Base-by-base conservation (phyloP, 2,329 filamentous ascomycete genomes). In the Fusarium fracticaudum region DNA sequence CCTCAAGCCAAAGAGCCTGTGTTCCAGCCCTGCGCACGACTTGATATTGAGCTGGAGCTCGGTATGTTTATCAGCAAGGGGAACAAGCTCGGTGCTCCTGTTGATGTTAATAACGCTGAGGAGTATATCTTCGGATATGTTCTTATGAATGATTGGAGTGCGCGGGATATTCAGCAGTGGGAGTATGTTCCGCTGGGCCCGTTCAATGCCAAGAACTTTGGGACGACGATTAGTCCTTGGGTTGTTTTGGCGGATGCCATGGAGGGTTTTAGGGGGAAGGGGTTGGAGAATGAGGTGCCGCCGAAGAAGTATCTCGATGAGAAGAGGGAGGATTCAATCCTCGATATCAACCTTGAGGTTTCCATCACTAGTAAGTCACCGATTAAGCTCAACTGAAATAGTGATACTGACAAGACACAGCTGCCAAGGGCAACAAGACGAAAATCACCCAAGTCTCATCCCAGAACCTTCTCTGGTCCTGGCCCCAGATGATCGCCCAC, bases 401-500 rank as follows among this genome's bases (percentile, higher is more conserved):
- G 3, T 0, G 3, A 4, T 8, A 10, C 29, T 67, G 3, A 69
- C 26, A 6, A 14, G 0, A 5, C 1, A 0, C 33, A 84, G 82
- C 82, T 15, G 70, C 77, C 38, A 73, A 75, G 24, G 81, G 82
- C 7, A 77, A 79, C 59, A 81, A 76, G 38, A 80, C 79, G 8
- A 79, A 76, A 29, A 75, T 76, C 35, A 73, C 55, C 0, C 59
- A 65, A 9, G 77, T 76, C 10, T 71, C 81, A 60, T 81, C 82
- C 24, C 80, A 77, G 48, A 81, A 86, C 61, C 85, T 96, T 5
- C 86, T 96, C 3, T 96, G 91, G 87, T 95, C 93, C 0, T 96
- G 94, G 84, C 88, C 92, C 4, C 94, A 96, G 80, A 95, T 96
- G 93, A 85, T 96, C 58, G 89, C 94, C 1, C 94, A 96, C 81